A percentile compares a stretch with the other conserved stretches of the same genome.
These are phyloP conservation scores for Theileria parva DNA, from an alignment of 169 alveolate genomes.

Conservation along the genomic window DNA sequence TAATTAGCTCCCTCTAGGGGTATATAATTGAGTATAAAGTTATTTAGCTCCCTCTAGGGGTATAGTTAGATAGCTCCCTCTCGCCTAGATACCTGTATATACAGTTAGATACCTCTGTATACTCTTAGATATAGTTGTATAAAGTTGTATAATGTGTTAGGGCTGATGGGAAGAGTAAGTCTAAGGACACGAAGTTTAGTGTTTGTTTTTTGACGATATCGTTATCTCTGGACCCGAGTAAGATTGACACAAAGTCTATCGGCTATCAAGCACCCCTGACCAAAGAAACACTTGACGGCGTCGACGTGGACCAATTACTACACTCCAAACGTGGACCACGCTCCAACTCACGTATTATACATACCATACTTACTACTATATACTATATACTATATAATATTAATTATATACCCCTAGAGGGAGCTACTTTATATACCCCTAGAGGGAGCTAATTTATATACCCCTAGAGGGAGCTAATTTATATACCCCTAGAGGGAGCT, in stretches of 20 bases:
- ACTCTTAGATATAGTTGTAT: background rate
- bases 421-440: no score
- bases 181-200: slow-evolving; percentile 43
- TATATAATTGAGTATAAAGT: no score
- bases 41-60: no score
- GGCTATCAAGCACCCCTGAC: slow-evolving; percentile 63
- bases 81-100: no score
- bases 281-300: slow-evolving; percentile 45
- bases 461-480: no score
- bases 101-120: background rate
- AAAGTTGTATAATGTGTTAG: background rate
- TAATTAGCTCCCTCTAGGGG: no score
- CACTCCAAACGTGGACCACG: slow-evolving; percentile 27
- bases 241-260: slow-evolving; percentile 45
- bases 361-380: no score
- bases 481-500: no score
- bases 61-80: no score
- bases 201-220: slow-evolving; percentile 58
- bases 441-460: no score
- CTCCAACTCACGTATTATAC: background rate
- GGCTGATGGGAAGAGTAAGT: slow-evolving; percentile 24
- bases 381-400: background rate
- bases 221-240: slow-evolving; percentile 49
- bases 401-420: background rate
- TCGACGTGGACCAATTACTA: slow-evolving; percentile 53